Percentiles rank a stretch among this genome's conserved stretches.
Conservation (phyloP, 208 protist species). For the Endotrypanum monterogeii region DNA sequence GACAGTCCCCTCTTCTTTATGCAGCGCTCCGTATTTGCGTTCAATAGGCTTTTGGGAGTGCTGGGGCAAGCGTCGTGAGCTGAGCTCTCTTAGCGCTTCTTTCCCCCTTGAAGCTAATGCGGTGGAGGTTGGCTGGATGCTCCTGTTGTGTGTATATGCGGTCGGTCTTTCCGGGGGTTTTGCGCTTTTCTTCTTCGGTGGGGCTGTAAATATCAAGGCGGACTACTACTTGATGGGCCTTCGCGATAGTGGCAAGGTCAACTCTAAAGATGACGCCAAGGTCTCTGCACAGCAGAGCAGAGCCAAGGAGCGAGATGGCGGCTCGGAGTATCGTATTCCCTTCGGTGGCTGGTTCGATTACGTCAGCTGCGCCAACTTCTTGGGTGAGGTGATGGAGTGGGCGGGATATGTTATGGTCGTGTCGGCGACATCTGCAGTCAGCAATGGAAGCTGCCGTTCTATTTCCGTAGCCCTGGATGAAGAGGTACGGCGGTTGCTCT, state of each 20-base stretch:
- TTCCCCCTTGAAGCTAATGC: not conserved
- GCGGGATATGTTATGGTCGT: slow-evolving; percentile 56
- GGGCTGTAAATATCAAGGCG: slow-evolving; percentile 44
- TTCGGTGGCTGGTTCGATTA: slow-evolving; percentile 57
- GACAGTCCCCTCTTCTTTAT: not conserved
- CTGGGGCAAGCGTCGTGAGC: not conserved
- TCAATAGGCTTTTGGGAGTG: slow-evolving; percentile 22
- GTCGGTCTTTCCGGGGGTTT: slow-evolving; percentile 30
- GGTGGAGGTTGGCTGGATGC: not conserved
- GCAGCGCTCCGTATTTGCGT: not conserved
- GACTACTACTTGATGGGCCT: slow-evolving; percentile 67
- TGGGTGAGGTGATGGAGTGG: slow-evolving; percentile 84
- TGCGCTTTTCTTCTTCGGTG: slow-evolving; percentile 51
- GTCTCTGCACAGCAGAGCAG: too few relatives aligned
- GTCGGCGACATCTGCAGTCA: slow-evolving; percentile 24
- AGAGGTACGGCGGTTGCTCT: not conserved
- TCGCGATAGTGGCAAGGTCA: not conserved
- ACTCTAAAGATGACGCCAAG: not conserved
- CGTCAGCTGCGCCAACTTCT: slow-evolving; percentile 85
- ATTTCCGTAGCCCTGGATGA: not conserved
- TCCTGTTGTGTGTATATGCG: slow-evolving; percentile 7
- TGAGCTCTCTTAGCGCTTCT: not conserved
- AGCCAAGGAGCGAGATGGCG: not conserved
- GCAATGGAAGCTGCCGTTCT: slow-evolving; percentile 1
- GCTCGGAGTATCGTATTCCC: slow-evolving; percentile 55